Evolutionary conservation across 495 filamentous ascomycete genomes (phyloP), one percentile per base, ranked within the genome.

Genomic region (Arthonia radiata): DNA sequence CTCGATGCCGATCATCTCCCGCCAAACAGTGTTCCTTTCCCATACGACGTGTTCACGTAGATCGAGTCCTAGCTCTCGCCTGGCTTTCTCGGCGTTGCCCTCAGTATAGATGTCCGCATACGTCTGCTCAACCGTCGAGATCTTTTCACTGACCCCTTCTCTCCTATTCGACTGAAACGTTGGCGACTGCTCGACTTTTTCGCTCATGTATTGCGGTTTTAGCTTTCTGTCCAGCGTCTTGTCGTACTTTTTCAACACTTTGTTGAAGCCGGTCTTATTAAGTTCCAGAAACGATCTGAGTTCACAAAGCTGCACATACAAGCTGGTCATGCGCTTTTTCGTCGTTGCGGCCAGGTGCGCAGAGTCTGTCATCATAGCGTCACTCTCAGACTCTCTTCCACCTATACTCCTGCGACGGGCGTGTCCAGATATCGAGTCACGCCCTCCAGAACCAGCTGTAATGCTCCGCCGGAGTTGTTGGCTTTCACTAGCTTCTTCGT

Each of bases 1-100:
- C 53, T 99, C 86, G 34, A 99, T 78, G 29, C 83, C 86, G 41
- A 99, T 99, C 66, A 99, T 83, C 36, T 99, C 86, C 46, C 89
- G 57, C 86, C 86, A 99, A 3, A 99, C 86, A 0, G 86, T 99
- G 38, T 99, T 99, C 25, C 86, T 62, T 41, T 99, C 86, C 89
- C 89, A 99, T 17, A 94, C 81, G 11, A 99, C 83, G 52, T 99
- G 86, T 47, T 99, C 86, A 37, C 86, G 57, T 16, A 99, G 57
- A 44, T 99, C 80, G 13, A 92, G 67, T 24, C 86, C 62, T 23
- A 99, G 59, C 39, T 94, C 86, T 28, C 74, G 70, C 27, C 59
- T 72, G 2, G 86, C 86, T 8, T 66, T 46, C 12, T 57, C 49
- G 4, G 72, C 43, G 37, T 93, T 73, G 7, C 78, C 80, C 27